Conservation (phyloP, 2,329 filamentous ascomycete genomes). For the Monosporascus sp. region DNA sequence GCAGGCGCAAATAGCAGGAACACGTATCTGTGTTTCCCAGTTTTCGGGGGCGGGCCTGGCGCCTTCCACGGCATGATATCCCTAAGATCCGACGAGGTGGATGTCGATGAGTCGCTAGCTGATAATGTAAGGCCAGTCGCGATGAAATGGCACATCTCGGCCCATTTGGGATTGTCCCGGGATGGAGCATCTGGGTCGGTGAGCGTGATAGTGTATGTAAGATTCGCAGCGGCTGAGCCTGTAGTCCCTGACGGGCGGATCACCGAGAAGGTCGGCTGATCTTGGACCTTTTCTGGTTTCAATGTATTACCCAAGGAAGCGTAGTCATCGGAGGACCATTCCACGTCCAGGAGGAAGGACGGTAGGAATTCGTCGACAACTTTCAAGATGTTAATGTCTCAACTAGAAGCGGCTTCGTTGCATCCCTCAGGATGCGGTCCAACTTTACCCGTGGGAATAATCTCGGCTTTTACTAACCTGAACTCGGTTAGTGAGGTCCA, state of each 20-base stretch:
- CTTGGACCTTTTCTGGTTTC: conserved; percentile 27
- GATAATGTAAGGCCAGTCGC: conserved; percentile 24
- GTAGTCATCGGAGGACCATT: conserved; percentile 36
- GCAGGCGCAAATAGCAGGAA: conserved; percentile 33
- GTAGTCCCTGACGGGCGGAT: conserved; percentile 9
- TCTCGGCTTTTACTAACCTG: conserved; percentile 24
- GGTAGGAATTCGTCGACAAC: conserved; percentile 57
- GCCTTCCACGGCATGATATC: conserved; percentile 37
- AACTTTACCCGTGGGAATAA: conserved; percentile 28
- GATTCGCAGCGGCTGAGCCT: conserved; percentile 4
- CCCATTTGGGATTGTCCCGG: conserved; percentile 36
- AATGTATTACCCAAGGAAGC: conserved; percentile 49
- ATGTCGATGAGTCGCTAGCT: conserved; percentile 5
- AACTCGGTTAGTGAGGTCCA: background rate
- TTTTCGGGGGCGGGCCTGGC: conserved; percentile 35
- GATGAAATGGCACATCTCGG: conserved; percentile 43
- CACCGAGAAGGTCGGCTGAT: conserved; percentile 28
- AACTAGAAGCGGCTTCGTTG: too few species aligned
- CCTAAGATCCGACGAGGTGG: conserved; percentile 20
- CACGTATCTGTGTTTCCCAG: conserved; percentile 39
- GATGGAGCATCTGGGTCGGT: conserved; percentile 41
- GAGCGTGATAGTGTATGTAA: conserved; percentile 27
- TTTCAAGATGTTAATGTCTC: conserved; percentile 24
- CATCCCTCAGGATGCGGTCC: background rate
- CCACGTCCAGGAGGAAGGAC: conserved; percentile 43